These are phyloP conservation scores for Ephemerocybe angulata DNA, from an alignment of 768 basidiomycete species.

Conservation along the genomic window DNA sequence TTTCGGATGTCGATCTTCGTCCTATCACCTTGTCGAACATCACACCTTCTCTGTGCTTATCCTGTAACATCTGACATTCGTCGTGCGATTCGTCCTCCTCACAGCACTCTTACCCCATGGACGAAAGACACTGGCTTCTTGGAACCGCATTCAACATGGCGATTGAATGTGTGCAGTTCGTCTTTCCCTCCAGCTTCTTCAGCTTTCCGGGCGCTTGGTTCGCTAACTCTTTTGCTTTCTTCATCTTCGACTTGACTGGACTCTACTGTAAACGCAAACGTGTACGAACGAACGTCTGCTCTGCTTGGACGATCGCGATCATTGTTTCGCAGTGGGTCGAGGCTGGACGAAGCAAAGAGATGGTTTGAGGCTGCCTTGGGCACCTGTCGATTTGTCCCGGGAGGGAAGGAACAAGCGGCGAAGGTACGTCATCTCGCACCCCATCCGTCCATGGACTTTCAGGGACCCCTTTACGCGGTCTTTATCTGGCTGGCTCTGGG, in stretches of 20 bases:
- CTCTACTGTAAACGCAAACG: no score
- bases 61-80: not conserved
- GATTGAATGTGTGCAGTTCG: conserved; percentile 80
- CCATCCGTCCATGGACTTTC: no score
- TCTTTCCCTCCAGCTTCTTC: conserved; percentile 18
- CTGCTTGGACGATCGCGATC: not conserved
- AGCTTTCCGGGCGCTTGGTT: not conserved
- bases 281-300: no score
- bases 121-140: conserved; percentile 83
- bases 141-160: conserved; percentile 83
- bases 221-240: not conserved
- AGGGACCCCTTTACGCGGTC: no score
- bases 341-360: conserved; percentile 75
- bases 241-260: not conserved
- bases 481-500: no score
- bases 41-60: not conserved
- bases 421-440: conserved; percentile 56
- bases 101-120: conserved; percentile 56
- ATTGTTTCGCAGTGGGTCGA: conserved; percentile 68
- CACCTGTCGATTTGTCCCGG: conserved; percentile 73
- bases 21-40: no score
- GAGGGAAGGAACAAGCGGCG: conserved; percentile 60
- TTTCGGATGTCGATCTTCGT: no score
- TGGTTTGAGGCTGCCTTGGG: conserved; percentile 83
- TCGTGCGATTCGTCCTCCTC: not conserved